phyloP scores from a whole-genome alignment of 1,139 yeast genomes.

The Nakaseomyces bracarensis region DNA sequence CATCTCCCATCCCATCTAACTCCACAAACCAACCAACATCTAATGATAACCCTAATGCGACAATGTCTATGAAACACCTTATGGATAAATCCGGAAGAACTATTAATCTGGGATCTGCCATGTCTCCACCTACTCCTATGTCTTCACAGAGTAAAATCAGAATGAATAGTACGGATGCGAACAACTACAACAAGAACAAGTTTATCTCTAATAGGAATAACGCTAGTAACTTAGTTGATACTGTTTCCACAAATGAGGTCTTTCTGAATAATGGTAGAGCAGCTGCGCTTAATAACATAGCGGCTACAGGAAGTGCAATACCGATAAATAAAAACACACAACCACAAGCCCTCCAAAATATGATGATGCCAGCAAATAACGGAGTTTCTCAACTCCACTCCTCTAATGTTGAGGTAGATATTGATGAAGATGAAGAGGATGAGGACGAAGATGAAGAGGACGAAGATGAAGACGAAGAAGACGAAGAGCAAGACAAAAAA shows the following conservation, averaged over 20 bases:
- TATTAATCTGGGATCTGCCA: conserved; percentile 2
- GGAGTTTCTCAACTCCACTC: conserved; percentile 3
- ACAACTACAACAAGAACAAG: neutral
- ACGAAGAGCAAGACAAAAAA: conserved; percentile 7
- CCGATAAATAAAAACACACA: conserved; percentile 10
- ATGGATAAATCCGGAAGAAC: conserved; percentile 7
- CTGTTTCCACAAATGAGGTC: conserved; percentile 84
- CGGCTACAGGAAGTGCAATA: conserved; percentile 3
- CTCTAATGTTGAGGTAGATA: conserved; percentile 27
- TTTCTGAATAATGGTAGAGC: conserved; percentile 37
- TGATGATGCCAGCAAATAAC: conserved; percentile 5
- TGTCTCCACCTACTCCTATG: conserved; percentile 5
- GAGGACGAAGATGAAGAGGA: conserved; percentile 30
- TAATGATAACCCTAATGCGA: neutral
- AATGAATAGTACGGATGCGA: neutral
- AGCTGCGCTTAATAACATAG: neutral
- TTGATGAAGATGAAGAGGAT: conserved; percentile 35
- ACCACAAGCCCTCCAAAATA: conserved; percentile 13
- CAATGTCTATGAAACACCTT: conserved; percentile 7
- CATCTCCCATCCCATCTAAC: conserved; percentile 3
- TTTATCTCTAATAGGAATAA: conserved; percentile 16
- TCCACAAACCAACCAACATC: neutral
- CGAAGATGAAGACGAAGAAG: conserved; percentile 19
- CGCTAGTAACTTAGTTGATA: conserved; percentile 43
- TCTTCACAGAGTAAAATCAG: conserved; percentile 3